These are phyloP conservation scores for Starmera quercuum DNA, from an alignment of 805 yeast genomes.

Conservation along the genomic window DNA sequence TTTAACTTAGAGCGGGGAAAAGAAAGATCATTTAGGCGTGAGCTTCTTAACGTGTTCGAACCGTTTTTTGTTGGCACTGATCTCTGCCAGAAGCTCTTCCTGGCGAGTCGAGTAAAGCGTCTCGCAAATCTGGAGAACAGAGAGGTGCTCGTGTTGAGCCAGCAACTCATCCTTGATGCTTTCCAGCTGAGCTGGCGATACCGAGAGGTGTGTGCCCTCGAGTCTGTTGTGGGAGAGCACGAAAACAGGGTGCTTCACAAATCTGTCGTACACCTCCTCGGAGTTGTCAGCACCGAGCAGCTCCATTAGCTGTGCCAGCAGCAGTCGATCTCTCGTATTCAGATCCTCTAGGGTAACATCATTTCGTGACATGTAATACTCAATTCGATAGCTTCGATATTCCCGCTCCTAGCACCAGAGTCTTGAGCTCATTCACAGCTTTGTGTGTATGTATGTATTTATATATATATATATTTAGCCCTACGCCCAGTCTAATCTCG, in stretches of 20 bases:
- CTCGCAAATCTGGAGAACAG: slow-evolving; percentile 15
- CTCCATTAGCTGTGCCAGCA: slow-evolving; percentile 15
- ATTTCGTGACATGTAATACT: too few relatives aligned
- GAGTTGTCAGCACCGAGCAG: slow-evolving; percentile 10
- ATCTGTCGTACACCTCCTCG: slow-evolving; percentile 7
- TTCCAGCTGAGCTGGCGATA: not conserved
- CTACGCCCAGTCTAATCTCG: too few relatives aligned
- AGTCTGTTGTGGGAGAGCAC: slow-evolving; percentile 17
- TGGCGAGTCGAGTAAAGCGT: slow-evolving; percentile 9
- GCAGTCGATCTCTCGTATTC: slow-evolving; percentile 16
- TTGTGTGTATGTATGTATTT: not conserved
- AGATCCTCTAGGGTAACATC: slow-evolving; percentile 6
- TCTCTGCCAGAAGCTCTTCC: slow-evolving; percentile 8
- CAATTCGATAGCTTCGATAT: too few relatives aligned
- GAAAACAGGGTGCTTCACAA: slow-evolving; percentile 13
- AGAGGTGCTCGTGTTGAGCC: not conserved
- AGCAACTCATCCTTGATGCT: not conserved
- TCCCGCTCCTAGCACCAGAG: too few relatives aligned
- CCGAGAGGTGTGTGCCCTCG: slow-evolving; percentile 4
- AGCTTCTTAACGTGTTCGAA: slow-evolving; percentile 5
- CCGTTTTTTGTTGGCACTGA: slow-evolving; percentile 4
- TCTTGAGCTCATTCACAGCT: not conserved
- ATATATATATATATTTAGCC: too few relatives aligned
- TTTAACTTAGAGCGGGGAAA: too few relatives aligned
- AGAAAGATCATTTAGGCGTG: too few relatives aligned